Conservation (phyloP, 2,329 filamentous ascomycete genomes). For the Orbilia javanica region DNA sequence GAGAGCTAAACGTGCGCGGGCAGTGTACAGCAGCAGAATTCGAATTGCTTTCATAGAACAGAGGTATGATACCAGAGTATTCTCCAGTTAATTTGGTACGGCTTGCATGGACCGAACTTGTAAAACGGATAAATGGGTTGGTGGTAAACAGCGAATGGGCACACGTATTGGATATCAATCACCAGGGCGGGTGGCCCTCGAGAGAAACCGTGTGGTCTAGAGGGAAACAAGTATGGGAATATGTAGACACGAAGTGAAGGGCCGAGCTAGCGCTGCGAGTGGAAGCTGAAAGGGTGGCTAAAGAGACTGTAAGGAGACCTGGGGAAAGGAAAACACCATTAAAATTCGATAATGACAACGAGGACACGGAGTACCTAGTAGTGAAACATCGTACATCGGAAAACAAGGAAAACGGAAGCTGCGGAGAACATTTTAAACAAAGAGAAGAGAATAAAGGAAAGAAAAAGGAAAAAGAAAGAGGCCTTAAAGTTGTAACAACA, state of each 20-base stretch:
- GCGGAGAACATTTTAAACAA: not conserved
- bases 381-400: slow-evolving; percentile 23
- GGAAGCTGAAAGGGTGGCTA: not conserved
- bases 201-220: not conserved
- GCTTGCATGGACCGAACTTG: not conserved
- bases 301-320: not conserved
- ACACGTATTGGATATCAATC: not conserved
- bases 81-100: not conserved
- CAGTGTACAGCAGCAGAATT: not conserved
- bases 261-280: not conserved
- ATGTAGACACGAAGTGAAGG: slow-evolving; percentile 13
- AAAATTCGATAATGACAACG: slow-evolving; percentile 19
- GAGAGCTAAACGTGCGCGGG: not conserved
- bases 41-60: not conserved
- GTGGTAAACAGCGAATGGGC: not conserved
- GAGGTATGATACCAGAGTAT: not conserved
- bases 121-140: not conserved
- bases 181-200: not conserved
- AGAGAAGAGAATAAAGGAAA: not conserved
- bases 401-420: not conserved
- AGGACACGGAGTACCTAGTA: not conserved
- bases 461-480: not conserved
- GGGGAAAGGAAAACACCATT: slow-evolving; percentile 13
- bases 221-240: not conserved
- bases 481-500: not conserved